Percentiles rank a stretch among this genome's conserved stretches.
These are phyloP conservation scores for Ramalina intermedia DNA, from an alignment of 495 filamentous ascomycete genomes.

Conservation along the genomic window DNA sequence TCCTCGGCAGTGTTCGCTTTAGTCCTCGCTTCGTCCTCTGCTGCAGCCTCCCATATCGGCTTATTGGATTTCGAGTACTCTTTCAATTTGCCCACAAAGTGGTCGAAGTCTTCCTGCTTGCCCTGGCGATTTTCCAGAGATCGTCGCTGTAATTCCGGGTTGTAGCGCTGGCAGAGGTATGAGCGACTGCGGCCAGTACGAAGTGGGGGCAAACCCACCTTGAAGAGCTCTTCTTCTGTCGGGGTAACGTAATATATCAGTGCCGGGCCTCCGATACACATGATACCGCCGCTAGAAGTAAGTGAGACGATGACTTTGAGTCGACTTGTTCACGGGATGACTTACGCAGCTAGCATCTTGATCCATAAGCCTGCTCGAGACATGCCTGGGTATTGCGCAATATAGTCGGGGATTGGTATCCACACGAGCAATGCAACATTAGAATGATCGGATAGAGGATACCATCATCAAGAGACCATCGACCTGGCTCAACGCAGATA, in stretches of 20 bases:
- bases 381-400: conserved; percentile 20
- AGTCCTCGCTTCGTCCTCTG: conserved; percentile 37
- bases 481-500: background rate
- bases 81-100: conserved; percentile 72
- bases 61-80: conserved; percentile 83
- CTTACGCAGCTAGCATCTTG: conserved; percentile 42
- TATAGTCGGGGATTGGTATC: no score
- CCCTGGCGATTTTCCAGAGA: conserved; percentile 60
- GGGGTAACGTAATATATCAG: conserved; percentile 69
- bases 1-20: conserved; percentile 28
- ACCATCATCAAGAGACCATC: no score
- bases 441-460: background rate
- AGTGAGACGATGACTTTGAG: background rate
- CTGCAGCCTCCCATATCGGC: conserved; percentile 67
- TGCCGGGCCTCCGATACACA: conserved; percentile 73
- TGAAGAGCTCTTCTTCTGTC: conserved; percentile 80
- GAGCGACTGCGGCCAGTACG: background rate
- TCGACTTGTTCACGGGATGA: background rate
- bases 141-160: conserved; percentile 77
- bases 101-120: conserved; percentile 69
- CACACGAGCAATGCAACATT: conserved; percentile 6
- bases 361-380: conserved; percentile 35
- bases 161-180: conserved; percentile 50
- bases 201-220: conserved; percentile 22
- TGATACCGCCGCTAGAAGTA: conserved; percentile 41